A percentile compares a stretch with the other conserved stretches of the same genome.
These are phyloP conservation scores for Amphibolis antarctica DNA, from an alignment of 106 monocot species.

Conservation along the genomic window DNA sequence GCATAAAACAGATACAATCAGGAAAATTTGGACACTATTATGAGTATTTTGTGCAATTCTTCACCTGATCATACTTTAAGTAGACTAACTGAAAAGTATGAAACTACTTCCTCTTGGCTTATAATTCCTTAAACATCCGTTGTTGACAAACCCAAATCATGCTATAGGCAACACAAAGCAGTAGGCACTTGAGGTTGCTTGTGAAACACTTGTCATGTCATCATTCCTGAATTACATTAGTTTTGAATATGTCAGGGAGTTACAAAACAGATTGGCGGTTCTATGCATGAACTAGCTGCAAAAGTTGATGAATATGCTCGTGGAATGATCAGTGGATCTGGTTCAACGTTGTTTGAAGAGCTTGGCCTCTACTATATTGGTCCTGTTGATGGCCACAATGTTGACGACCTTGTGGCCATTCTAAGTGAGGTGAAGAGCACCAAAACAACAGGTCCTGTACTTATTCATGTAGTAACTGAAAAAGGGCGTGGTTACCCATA, in stretches of 20 bases:
- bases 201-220: too few species aligned
- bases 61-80: background rate
- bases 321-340: constrained; percentile 89
- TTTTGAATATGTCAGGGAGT: constrained; percentile 37
- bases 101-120: background rate
- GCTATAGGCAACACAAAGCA: too few species aligned
- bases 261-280: constrained; percentile 86
- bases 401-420: constrained; percentile 79
- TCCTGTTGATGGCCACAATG: constrained; percentile 86
- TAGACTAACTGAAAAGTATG: background rate
- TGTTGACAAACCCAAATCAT: too few species aligned
- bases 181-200: too few species aligned
- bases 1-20: too few species aligned
- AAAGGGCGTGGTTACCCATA: constrained; percentile 93
- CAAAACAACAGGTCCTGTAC: constrained; percentile 76
- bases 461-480: constrained; percentile 91
- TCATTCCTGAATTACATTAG: background rate
- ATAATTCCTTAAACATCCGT: too few species aligned
- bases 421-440: constrained; percentile 87
- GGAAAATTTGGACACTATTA: too few species aligned
- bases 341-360: constrained; percentile 83
- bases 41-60: background rate
- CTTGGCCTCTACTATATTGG: constrained; percentile 97
- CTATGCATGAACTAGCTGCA: constrained; percentile 77
- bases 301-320: constrained; percentile 95